These are phyloP conservation scores for Carex myosuroides DNA, from an alignment of 176 grass and related monocot species.

Conservation along the genomic window DNA sequence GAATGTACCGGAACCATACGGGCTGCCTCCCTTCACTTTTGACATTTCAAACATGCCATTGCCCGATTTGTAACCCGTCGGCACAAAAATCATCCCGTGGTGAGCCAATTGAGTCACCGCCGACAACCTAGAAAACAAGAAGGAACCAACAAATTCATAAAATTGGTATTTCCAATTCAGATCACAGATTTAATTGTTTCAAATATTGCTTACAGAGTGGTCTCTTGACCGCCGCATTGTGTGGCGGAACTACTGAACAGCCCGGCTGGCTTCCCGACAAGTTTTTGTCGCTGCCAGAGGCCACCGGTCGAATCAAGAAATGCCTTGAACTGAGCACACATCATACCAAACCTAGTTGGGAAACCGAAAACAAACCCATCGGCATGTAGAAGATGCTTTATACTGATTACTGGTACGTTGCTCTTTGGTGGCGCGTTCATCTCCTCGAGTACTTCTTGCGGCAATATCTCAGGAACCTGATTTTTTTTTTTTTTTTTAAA, in stretches of 20 bases:
- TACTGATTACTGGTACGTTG: constrained; percentile 33
- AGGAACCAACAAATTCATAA: neutral
- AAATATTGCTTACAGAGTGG: constrained; percentile 29
- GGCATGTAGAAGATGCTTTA: constrained; percentile 32
- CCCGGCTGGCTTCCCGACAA: constrained; percentile 37
- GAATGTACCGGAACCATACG: constrained; percentile 33
- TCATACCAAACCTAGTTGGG: constrained; percentile 51
- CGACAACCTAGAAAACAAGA: constrained; percentile 22
- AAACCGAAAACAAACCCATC: constrained; percentile 46
- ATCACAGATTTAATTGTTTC: neutral
- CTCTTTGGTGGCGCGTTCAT: constrained; percentile 35
- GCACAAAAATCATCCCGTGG: constrained; percentile 59
- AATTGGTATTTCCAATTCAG: neutral
- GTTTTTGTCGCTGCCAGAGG: constrained; percentile 39
- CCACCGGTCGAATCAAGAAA: constrained; percentile 52
- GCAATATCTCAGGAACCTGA: constrained; percentile 39
- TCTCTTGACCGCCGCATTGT: constrained; percentile 44
- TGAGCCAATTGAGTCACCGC: constrained; percentile 43
- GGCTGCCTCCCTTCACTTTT: constrained; percentile 41
- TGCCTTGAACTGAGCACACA: constrained; percentile 51
- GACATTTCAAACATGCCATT: constrained; percentile 37
- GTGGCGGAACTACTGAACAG: constrained; percentile 26
- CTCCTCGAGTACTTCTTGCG: constrained; percentile 35
- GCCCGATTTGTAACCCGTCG: constrained; percentile 31
- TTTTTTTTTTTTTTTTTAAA: neutral